Percentiles rank a stretch among this genome's conserved stretches.
Conservation (phyloP, 345 rosid genomes). For the sweet orange (Citrus sinensis) region DVS_A1.0 CM039165.1:16022501-16023000, state of each 20-base stretch:
- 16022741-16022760: slow-evolving; percentile 2
- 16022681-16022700: slow-evolving; percentile 84
- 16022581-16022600: background rate
- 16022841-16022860: background rate
- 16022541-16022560: background rate
- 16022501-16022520: background rate
- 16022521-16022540: background rate
- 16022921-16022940: too few relatives aligned
- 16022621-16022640: slow-evolving; percentile 53
- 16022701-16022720: slow-evolving; percentile 80
- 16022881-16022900: too few relatives aligned
- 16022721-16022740: slow-evolving; percentile 54
- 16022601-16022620: background rate
- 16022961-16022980: too few relatives aligned
- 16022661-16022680: slow-evolving; percentile 76
- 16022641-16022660: slow-evolving; percentile 65
- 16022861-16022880: background rate
- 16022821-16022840: background rate
- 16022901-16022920: too few relatives aligned
- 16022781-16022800: background rate
- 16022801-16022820: background rate
- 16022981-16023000: too few relatives aligned
- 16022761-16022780: background rate
- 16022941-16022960: too few relatives aligned
- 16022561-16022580: background rate